Evolutionary conservation across 2,329 filamentous ascomycete genomes (phyloP), one percentile per base, ranked within the genome.

Genomic region (Arthrobotrys megalospora): DNA sequence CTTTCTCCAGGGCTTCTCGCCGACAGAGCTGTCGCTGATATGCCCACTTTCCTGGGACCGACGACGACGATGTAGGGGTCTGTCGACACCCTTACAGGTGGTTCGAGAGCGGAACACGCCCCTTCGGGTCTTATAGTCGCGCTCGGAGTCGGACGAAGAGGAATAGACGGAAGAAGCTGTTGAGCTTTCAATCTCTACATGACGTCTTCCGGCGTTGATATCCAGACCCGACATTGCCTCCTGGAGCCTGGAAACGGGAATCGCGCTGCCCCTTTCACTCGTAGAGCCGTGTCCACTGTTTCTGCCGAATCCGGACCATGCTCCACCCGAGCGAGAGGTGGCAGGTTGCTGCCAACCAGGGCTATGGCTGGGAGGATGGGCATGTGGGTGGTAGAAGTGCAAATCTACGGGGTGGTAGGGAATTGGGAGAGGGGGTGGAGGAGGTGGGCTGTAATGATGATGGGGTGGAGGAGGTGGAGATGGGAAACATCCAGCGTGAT

Each of bases 391-490:
- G 19, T 77, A 48, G 41, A 77, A 67, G 36, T 70, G 73, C 28
- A 71, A 14, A 48, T 77, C 73, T 43, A 77, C 36, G 38, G 73
- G 73, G 28, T 77, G 73, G 19, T 77, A 77, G 12, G 73, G 73
- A 48, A 77, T 71, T 53, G 73, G 73, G 62, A 77, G 73, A 53
- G 73, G 73, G 24, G 58, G 73, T 14, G 72, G 65, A 63, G 73
- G 73, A 6, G 47, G 79, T 72, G 24, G 77, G 69, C 24, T 73
- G 78, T 73, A 65, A 52, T 63, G 19, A 73, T 71, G 38, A 63
- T 53, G 71, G 8, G 66, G 77, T 34, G 69, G 70, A 8, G 80
- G 71, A 38, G 79, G 72, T 48, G 67, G 64, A 32, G 66, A 43
- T 36, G 73, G 77, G 36, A 70, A 73, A 58, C 12, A 65, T n/a